A percentile compares a stretch with the other conserved stretches of the same genome.
Conservation (phyloP, 1,284 basidiomycete species). For the Apiotrichum sp. region DNA sequence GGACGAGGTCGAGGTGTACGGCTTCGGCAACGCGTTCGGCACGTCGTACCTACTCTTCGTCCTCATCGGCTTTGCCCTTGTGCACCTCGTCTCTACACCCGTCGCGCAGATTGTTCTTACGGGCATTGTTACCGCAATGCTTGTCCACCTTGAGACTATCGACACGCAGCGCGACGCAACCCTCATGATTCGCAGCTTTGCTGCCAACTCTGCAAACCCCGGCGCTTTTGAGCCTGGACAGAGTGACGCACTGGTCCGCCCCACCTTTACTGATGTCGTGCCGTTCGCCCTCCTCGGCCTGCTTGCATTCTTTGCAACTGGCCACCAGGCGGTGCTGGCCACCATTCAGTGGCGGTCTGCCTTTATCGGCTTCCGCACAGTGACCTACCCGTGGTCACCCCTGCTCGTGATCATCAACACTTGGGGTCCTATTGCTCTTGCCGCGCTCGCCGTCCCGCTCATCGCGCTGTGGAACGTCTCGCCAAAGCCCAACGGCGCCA, state of each 20-base stretch:
- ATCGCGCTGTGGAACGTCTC: conserved; percentile 84
- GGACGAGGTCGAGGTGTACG: conserved; percentile 63
- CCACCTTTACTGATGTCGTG: conserved; percentile 62
- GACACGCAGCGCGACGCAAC: conserved; percentile 71
- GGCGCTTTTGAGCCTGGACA: conserved; percentile 48
- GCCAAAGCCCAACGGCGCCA: conserved; percentile 50
- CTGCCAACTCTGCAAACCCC: conserved; percentile 17
- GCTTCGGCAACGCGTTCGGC: conserved; percentile 86
- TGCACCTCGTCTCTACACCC: conserved; percentile 66
- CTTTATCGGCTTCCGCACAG: conserved; percentile 65
- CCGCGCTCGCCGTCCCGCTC: conserved; percentile 62
- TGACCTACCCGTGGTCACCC: conserved; percentile 70
- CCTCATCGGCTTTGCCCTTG: conserved; percentile 57
- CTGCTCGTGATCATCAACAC: conserved; percentile 75
- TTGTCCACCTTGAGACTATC: conserved; percentile 68
- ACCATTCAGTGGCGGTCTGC: conserved; percentile 95
- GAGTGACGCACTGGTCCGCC: conserved; percentile 43
- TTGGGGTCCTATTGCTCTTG: conserved; percentile 63
- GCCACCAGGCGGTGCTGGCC: conserved; percentile 83
- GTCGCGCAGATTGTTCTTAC: conserved; percentile 73
- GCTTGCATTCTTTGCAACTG: conserved; percentile 76
- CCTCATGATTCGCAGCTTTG: conserved; percentile 47
- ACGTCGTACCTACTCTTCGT: conserved; percentile 79
- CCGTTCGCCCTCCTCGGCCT: conserved; percentile 69
- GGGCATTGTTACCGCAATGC: conserved; percentile 58